phyloP scores from a whole-genome alignment of 2,329 filamentous ascomycete species.

The Davidsoniella australis region DNA sequence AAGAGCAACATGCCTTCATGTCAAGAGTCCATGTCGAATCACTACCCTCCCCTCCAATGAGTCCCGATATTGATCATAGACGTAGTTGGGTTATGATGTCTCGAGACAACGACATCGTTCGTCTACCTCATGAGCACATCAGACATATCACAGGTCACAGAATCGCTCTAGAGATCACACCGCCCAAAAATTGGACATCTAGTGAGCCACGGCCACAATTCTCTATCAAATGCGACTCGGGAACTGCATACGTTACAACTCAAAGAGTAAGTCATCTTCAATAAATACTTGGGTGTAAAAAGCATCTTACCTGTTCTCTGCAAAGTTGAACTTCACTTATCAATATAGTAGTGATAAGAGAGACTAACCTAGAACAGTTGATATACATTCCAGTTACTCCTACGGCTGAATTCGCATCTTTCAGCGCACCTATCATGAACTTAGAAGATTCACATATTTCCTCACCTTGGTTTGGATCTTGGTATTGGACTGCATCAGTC shows the following conservation, averaged over 20 bases:
- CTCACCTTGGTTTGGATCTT: slow-evolving; percentile 83
- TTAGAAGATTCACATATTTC: slow-evolving; percentile 72
- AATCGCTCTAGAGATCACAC: slow-evolving; percentile 58
- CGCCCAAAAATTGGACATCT: slow-evolving; percentile 43
- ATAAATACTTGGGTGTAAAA: background rate
- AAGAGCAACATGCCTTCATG: slow-evolving; percentile 26
- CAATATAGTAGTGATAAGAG: no score
- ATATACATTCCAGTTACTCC: slow-evolving; percentile 68
- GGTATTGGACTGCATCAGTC: slow-evolving; percentile 70
- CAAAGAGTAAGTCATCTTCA: slow-evolving; percentile 45
- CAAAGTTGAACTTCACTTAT: no score
- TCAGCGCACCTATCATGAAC: slow-evolving; percentile 75
- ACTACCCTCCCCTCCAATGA: slow-evolving; percentile 2
- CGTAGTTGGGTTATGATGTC: slow-evolving; percentile 82
- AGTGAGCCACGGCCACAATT: slow-evolving; percentile 24
- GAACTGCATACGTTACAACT: slow-evolving; percentile 67
- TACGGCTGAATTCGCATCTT: slow-evolving; percentile 60
- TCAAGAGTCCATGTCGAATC: slow-evolving; percentile 1
- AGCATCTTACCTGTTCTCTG: no score
- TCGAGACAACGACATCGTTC: slow-evolving; percentile 56
- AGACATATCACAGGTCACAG: slow-evolving; percentile 66
- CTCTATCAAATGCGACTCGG: slow-evolving; percentile 47
- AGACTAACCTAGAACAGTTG: slow-evolving; percentile 34
- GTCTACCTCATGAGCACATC: slow-evolving; percentile 67
- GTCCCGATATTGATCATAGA: slow-evolving; percentile 33